phyloP scores from a whole-genome alignment of 2,329 filamentous ascomycete species.

The Ceratocystis albifundus region DNA sequence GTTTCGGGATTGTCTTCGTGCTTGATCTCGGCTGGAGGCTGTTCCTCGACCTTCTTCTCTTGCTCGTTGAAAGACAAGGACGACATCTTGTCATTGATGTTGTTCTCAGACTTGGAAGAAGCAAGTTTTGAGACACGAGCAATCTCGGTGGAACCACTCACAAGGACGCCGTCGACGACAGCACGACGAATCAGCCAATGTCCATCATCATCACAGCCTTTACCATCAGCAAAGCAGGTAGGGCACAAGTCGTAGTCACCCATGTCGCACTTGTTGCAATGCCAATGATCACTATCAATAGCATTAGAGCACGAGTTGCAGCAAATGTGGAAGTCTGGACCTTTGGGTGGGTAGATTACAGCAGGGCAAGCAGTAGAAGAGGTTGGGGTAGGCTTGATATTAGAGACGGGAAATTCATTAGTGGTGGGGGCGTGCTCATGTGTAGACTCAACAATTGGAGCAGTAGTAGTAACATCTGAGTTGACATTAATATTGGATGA shows the following conservation, averaged over 20 bases:
- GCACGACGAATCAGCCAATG: slow-evolving; percentile 95
- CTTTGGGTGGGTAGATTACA: slow-evolving; percentile 26
- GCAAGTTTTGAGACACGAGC: slow-evolving; percentile 32
- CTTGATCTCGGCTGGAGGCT: not conserved
- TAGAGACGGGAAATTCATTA: not conserved
- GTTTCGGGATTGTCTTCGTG: no score
- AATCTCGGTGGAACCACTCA: slow-evolving; percentile 76
- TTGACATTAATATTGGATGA: not conserved
- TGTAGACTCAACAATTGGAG: not conserved
- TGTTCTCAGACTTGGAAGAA: not conserved
- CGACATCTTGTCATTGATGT: not conserved
- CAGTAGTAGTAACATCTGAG: not conserved
- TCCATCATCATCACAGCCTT: slow-evolving; percentile 62
- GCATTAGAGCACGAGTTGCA: slow-evolving; percentile 80
- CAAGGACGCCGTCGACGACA: slow-evolving; percentile 64
- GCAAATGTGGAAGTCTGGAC: slow-evolving; percentile 63
- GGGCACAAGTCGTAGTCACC: slow-evolving; percentile 92
- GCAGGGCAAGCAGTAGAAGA: slow-evolving; percentile 15
- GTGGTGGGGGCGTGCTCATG: not conserved
- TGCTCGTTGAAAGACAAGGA: not conserved
- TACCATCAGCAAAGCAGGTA: slow-evolving; percentile 61
- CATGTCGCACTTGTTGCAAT: slow-evolving; percentile 85
- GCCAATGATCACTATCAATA: slow-evolving; percentile 76
- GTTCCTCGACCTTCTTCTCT: not conserved
- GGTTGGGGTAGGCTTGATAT: not conserved